A percentile compares a stretch with the other conserved stretches of the same genome.
These are phyloP conservation scores for Fusarium equiseti DNA, from an alignment of 2,329 filamentous ascomycete species.

Conservation along the genomic window DNA sequence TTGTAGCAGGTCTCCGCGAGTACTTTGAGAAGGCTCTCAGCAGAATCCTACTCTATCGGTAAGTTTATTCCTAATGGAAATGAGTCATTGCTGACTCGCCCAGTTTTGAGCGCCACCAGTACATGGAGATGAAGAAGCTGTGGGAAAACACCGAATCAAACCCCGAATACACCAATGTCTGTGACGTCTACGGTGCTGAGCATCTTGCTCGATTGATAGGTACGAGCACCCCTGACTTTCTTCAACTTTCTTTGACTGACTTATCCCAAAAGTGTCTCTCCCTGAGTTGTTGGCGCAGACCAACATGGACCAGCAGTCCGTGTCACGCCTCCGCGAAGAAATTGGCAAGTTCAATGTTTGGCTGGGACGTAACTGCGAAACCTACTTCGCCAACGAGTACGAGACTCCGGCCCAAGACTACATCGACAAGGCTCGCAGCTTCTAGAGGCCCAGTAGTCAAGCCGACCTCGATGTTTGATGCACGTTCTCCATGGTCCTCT, in stretches of 20 bases:
- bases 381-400: constrained; percentile 83
- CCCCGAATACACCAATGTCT: constrained; percentile 76
- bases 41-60: constrained; percentile 87
- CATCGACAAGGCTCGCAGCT: constrained; percentile 72
- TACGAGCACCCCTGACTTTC: constrained; percentile 58
- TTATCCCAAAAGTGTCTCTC: constrained; percentile 74
- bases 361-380: constrained; percentile 80
- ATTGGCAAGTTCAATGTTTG: constrained; percentile 87
- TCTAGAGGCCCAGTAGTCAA: constrained; percentile 46
- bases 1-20: constrained; percentile 85
- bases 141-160: constrained; percentile 74
- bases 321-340: constrained; percentile 89
- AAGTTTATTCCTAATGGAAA: constrained; percentile 39
- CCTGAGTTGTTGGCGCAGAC: constrained; percentile 96
- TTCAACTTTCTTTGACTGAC: constrained; percentile 8
- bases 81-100: constrained; percentile 38
- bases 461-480: background rate
- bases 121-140: constrained; percentile 78
- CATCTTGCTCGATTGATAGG: constrained; percentile 90
- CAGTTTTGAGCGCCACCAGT: constrained; percentile 92
- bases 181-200: constrained; percentile 92
- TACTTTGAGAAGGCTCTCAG: constrained; percentile 95
- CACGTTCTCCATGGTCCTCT: background rate
- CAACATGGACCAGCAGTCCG: constrained; percentile 95
- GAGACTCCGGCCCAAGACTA: constrained; percentile 79